Base-by-base conservation (phyloP, 1,284 basidiomycete species). In the Heliocybe sulcata region DNA sequence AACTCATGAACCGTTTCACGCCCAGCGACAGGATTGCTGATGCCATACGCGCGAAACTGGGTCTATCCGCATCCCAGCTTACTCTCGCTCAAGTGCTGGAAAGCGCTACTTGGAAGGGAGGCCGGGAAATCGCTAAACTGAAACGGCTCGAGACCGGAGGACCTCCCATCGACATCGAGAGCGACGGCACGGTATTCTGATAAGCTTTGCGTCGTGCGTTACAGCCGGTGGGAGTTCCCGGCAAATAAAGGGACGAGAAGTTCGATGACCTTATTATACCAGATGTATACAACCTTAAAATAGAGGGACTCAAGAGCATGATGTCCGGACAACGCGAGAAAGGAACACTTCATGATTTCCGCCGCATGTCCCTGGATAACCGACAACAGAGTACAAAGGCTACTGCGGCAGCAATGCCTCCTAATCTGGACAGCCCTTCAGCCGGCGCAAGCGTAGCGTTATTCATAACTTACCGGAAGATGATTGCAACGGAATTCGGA, bases 21-120 rank as follows among this genome's bases (percentile, higher is more conserved):
- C 47, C 23, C 65, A 94, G 92, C 22, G 94, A 96, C 69, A 83
- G 87, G 55, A 84, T 94, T 57, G 89, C 90, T 1, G 74, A 82
- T 31, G 77, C 78, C 27, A 85, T 96, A 58, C 84, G 90, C 48
- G 63, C 65, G 54, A 78, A 82, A 60, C 76, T 90, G 50, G 69
- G 72, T 1, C 64, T 86, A 29, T 72, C 69, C 2, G 65, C 65
- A 2, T 73, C 72, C 1, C 72, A 84, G 54, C 75, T 86, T 27
- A 80, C 82, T 0, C 80, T 97, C 11, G 87, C 92, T 0, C 96
- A 98, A 69, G 86, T 98, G 0, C 75, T 98, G 27, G 95, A 98
- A 70, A 86, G 87, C 52, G 94, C 93, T 1, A 98, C 94, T 0
- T 98, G 95, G 96, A 96, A 95, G 66, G 94, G 92, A 2, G 95